Base-by-base conservation (phyloP, 345 rosid genomes). In the Orychophragmus violaceus region DNA sequence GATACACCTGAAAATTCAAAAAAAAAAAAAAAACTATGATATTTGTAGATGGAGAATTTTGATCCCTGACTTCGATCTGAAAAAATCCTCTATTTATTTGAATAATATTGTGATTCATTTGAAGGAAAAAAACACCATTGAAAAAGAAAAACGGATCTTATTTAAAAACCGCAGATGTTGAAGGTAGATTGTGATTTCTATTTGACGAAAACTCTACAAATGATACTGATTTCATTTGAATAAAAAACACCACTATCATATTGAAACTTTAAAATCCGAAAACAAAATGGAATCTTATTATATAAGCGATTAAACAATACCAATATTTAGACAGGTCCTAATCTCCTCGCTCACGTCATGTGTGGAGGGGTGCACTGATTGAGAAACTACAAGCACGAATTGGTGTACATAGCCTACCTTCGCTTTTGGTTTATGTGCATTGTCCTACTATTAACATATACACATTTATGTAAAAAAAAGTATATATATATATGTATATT, bases 301-400 rank as follows among this genome's bases (percentile, higher is more conserved):
- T 37, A 49, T 36, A 49, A 7, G 23, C 5, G 16, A 27, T 37
- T 7, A 2, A 13, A 39, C 53, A 60, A 22, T 39, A 19, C 37
- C 62, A 13, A 41, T 25, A 33, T 32, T 24, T 16, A 28, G 63
- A 33, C 30, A 10, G 1, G 63, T 71, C 68, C 11, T 24, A 61
- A 23, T 53, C 62, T 53, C 29, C 5, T 70, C 28, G 3, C 12
- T 8, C 19, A 29, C 5, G 27, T 52, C 57, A 71, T 71, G 69
- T 71, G 63, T 35, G 10, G 33, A 63, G 59, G 61, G 70, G 65
- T 17, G 65, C 70, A 72, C 30, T 57, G 76, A 64, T 64, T 57
- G 76, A 57, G 67, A 65, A 55, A 71, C 23, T n/a, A 52, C 64
- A 22, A 22, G 77, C 66, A 73, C 77, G 72, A 42, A 39, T 66